These are phyloP conservation scores for Fraxinus nigra DNA, from an alignment of 305 asterid species.

Conservation along the genomic window DNA sequence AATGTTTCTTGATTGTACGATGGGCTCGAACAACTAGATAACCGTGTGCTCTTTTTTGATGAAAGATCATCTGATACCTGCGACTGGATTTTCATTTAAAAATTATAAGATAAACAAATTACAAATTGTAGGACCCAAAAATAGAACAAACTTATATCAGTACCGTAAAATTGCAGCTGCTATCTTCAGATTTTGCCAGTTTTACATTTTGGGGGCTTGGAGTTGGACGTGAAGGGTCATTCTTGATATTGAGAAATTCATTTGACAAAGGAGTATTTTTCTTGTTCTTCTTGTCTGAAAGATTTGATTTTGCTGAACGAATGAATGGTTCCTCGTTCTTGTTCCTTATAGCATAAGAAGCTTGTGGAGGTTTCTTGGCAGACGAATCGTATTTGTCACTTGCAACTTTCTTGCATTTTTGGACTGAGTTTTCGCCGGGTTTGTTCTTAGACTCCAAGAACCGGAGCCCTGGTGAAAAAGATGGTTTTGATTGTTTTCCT, in stretches of 20 bases:
- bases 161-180: neutral
- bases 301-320: constrained; percentile 34
- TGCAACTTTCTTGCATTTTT: constrained; percentile 20
- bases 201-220: neutral
- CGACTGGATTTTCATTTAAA: constrained; percentile 27
- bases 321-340: constrained; percentile 58
- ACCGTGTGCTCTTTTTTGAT: constrained; percentile 63
- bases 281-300: constrained; percentile 38
- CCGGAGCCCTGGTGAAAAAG: constrained; percentile 42
- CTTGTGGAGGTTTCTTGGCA: constrained; percentile 31
- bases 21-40: constrained; percentile 60
- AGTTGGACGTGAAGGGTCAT: constrained; percentile 51
- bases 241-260: constrained; percentile 48
- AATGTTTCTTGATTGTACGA: constrained; percentile 43
- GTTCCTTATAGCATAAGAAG: constrained; percentile 33
- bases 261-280: constrained; percentile 49
- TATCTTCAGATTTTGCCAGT: neutral
- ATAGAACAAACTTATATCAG: neutral
- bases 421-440: neutral
- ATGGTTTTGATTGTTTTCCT: constrained; percentile 32
- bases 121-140: neutral
- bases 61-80: constrained; percentile 59
- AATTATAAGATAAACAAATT: neutral
- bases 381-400: constrained; percentile 5
- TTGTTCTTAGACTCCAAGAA: constrained; percentile 33